These are phyloP conservation scores for Russula brevipes DNA, from an alignment of 768 basidiomycete species.

Conservation along the genomic window DNA sequence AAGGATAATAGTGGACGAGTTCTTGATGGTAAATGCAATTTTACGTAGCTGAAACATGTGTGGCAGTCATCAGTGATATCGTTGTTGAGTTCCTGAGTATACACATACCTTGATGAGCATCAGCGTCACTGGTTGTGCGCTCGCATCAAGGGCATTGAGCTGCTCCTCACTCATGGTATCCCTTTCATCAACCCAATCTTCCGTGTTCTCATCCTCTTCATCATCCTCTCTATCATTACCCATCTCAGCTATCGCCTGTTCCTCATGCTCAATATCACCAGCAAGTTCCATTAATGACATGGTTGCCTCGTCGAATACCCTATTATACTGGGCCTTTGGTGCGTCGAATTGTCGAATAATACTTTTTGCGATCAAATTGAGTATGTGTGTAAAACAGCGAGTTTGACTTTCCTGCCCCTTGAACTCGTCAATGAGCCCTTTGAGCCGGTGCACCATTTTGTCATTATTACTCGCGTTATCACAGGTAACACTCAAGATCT, in stretches of 20 bases:
- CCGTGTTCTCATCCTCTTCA: constrained; percentile 22
- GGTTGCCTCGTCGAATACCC: background rate
- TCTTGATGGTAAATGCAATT: constrained; percentile 19
- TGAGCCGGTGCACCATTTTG: no score
- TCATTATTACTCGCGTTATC: no score
- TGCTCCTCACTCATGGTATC: constrained; percentile 7
- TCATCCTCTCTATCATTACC: background rate
- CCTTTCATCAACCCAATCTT: constrained; percentile 30
- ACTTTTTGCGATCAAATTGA: constrained; percentile 36
- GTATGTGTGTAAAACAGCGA: constrained; percentile 37
- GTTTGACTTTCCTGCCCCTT: no score
- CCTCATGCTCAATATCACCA: background rate
- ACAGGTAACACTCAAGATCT: constrained; percentile 34
- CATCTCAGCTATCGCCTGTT: background rate
- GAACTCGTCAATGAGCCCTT: no score
- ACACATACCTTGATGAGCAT: no score
- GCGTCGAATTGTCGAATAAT: constrained; percentile 35
- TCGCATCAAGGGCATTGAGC: no score
- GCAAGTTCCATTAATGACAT: no score
- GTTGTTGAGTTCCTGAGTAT: no score
- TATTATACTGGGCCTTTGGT: constrained; percentile 21
- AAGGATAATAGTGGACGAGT: background rate
- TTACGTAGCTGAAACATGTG: constrained; percentile 18
- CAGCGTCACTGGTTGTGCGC: no score
- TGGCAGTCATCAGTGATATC: no score